These are phyloP conservation scores for Capsella rubella DNA, from an alignment of 441 rosid genomes.

Conservation along the genomic window DNA sequence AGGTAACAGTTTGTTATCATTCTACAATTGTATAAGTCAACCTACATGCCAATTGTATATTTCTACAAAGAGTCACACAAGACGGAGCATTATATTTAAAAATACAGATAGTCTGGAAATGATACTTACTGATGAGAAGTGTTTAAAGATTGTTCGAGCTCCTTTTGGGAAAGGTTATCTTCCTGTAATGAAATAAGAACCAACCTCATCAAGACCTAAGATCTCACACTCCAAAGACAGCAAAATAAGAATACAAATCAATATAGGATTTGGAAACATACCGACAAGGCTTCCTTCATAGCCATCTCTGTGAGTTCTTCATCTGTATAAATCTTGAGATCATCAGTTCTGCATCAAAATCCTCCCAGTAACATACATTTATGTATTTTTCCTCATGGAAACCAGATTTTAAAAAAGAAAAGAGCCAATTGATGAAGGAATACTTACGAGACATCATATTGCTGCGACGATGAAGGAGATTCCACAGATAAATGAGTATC, in stretches of 20 bases:
- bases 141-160: conserved; percentile 30
- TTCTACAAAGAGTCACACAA: conserved; percentile 12
- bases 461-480: conserved; percentile 33
- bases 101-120: not conserved
- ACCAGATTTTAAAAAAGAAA: not conserved
- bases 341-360: conserved; percentile 54
- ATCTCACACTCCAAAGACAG: not conserved
- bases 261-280: conserved; percentile 22
- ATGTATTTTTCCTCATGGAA: not conserved
- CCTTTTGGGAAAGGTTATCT: conserved; percentile 34
- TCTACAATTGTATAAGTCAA: not conserved
- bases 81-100: not conserved
- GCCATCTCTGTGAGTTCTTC: conserved; percentile 79
- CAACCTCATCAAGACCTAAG: conserved; percentile 16
- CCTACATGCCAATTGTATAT: not conserved
- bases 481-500: conserved; percentile 49
- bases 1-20: conserved; percentile 4
- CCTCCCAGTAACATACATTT: not conserved
- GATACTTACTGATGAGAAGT: conserved; percentile 34
- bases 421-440: not conserved
- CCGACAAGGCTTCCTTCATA: conserved; percentile 59
- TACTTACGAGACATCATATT: conserved; percentile 59
- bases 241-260: not conserved
- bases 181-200: conserved; percentile 42
- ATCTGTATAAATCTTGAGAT: conserved; percentile 62